These are phyloP conservation scores for Penicillium expansum DNA, from an alignment of 2,329 filamentous ascomycete species.

Conservation along the genomic window DNA sequence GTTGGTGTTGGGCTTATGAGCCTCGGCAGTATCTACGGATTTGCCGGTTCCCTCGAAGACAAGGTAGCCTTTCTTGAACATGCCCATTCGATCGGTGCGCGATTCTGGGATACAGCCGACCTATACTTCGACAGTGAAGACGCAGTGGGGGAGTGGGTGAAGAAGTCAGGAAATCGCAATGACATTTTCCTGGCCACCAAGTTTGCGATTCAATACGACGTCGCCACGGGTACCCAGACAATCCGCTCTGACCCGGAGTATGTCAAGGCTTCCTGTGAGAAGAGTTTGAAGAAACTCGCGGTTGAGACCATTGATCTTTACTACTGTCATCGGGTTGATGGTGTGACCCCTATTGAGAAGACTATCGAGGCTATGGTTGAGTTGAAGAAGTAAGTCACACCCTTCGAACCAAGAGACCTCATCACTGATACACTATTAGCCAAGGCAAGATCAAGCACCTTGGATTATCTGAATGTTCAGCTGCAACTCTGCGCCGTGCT, in stretches of 20 bases:
- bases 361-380: conserved; percentile 46
- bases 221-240: neutral
- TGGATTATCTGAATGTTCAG: conserved; percentile 46
- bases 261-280: conserved; percentile 35
- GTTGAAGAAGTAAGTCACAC: conserved; percentile 35
- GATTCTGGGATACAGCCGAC: conserved; percentile 34
- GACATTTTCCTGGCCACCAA: conserved; percentile 44
- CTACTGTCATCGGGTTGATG: conserved; percentile 46
- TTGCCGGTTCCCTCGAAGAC: conserved; percentile 9
- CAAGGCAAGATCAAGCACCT: conserved; percentile 51
- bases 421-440: conserved; percentile 7
- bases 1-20: conserved; percentile 25
- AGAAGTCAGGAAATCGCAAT: conserved; percentile 35
- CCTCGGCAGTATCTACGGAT: conserved; percentile 16
- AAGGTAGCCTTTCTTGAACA: conserved; percentile 26
- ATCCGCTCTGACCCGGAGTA: conserved; percentile 40
- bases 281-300: conserved; percentile 37
- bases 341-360: conserved; percentile 45
- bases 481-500: conserved; percentile 48
- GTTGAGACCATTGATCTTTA: conserved; percentile 44
- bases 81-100: conserved; percentile 27
- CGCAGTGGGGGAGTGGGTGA: conserved; percentile 39
- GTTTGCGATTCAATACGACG: conserved; percentile 28
- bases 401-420: neutral
- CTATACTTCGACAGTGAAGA: conserved; percentile 31